Evolutionary conservation across 1,139 yeast genomes (phyloP).

Genomic region (Taphrina populina): DNA sequence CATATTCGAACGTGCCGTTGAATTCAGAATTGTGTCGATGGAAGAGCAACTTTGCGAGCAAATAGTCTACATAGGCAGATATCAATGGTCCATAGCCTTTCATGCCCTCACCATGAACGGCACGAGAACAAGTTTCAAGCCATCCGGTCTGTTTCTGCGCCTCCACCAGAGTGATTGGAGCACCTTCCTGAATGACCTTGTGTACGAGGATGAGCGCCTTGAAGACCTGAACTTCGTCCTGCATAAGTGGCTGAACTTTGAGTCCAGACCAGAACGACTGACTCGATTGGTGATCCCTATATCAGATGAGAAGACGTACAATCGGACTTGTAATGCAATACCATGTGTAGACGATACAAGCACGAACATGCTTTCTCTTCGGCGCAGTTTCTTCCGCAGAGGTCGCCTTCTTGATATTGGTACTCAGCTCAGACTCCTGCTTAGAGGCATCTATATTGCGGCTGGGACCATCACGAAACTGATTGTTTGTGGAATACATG

Average conservation of each 20-base stretch:
- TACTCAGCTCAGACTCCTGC: conserved; percentile 47
- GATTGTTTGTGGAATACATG: conserved; percentile 31
- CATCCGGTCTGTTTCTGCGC: conserved; percentile 72
- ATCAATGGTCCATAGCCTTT: conserved; percentile 70
- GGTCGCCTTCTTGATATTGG: conserved; percentile 81
- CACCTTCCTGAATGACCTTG: conserved; percentile 96
- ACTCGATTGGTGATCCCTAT: conserved; percentile 93
- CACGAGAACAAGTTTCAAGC: conserved; percentile 56
- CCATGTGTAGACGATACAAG: conserved; percentile 36
- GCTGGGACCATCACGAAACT: conserved; percentile 31
- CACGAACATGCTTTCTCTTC: conserved; percentile 81
- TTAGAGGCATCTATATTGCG: conserved; percentile 31
- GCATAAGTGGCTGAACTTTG: conserved; percentile 74
- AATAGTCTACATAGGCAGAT: conserved; percentile 68
- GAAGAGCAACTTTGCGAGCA: conserved; percentile 73
- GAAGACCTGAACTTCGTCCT: conserved; percentile 79
- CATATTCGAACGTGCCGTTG: conserved; percentile 93
- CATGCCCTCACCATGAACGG: conserved; percentile 42
- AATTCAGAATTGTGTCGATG: conserved; percentile 85
- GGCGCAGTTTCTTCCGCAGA: conserved; percentile 87
- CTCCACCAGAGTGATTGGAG: conserved; percentile 76
- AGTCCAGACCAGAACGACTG: conserved; percentile 83
- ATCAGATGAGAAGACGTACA: conserved; percentile 49
- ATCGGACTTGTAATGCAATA: not conserved
- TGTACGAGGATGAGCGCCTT: conserved; percentile 86